Base-by-base conservation (phyloP, 2,329 filamentous ascomycete genomes). In the Fusarium nodosum region DNA sequence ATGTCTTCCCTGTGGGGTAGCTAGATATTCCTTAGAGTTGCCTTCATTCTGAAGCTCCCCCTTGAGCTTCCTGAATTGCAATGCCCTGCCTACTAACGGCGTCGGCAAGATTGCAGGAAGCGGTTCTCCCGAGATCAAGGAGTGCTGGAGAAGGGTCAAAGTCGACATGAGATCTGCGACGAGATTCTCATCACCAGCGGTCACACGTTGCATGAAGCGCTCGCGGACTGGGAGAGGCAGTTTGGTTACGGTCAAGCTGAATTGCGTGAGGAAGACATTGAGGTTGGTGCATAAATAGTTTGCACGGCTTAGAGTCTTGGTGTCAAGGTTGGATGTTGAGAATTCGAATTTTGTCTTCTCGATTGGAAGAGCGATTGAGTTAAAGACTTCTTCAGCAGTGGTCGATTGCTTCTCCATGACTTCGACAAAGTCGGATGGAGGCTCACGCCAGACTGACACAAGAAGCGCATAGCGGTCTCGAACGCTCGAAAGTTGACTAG, bases 271-370 rank as follows among this genome's bases (percentile, higher is more conserved):
- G 4, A 64, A 64, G 26, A 64, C 50, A 18, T 64, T 64, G 22
- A 64, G 59, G 2, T 57, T 64, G 8, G 46, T 64, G 38, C 60
- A 64, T 4, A 64, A 28, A 16, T 64, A 44, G 16, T 63, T 64
- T 1, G 59, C 50, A 3, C 44, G 59, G n/a, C 59, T 45, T 16
- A 64, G 60, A 2, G 60, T 64, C 26, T 56, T 26, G 3, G 59
- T 64, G 3, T 64, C 60, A 4, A 64, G 42, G 12, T 64, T 64
- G 7, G 60, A 64, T 6, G 60, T 64, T 7, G 60, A 64, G 38
- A 64, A 64, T 26, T 64, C 60, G 13, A 64, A 64, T 13, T 64
- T 64, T 3, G 60, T 64, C 31, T 64, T 64, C 1, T 47, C 36
- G 0, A 64, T 64, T 1, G 59, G 59, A n/a, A 64, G 50, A 5